phyloP scores from a whole-genome alignment of 2,329 filamentous ascomycete genomes.

The Trichoderma lentiforme region DNA sequence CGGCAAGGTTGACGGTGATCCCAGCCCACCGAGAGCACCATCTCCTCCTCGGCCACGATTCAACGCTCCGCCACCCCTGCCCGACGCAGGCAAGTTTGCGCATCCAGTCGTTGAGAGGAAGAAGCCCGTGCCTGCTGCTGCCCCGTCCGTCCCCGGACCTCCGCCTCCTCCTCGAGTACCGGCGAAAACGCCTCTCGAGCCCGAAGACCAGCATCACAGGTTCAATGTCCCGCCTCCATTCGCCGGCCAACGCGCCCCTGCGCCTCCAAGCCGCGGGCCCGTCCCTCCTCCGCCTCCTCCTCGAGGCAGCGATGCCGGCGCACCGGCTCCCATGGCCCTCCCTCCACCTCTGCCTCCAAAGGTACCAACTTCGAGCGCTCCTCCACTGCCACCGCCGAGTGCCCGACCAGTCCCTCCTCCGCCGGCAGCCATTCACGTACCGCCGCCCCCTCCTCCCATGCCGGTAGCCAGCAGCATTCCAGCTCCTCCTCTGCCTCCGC shows the following conservation, averaged over 20 bases:
- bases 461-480: slow-evolving; percentile 42
- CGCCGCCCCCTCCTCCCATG: slow-evolving; percentile 23
- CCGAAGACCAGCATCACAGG: slow-evolving; percentile 51
- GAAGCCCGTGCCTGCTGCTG: slow-evolving; percentile 20
- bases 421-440: slow-evolving; percentile 40
- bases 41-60: slow-evolving; percentile 62
- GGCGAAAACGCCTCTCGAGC: slow-evolving; percentile 67
- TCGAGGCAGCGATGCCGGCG: slow-evolving; percentile 32
- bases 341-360: slow-evolving; percentile 49
- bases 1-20: slow-evolving; percentile 58
- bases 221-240: slow-evolving; percentile 82
- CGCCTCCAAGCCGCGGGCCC: slow-evolving; percentile 66
- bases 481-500: slow-evolving; percentile 41
- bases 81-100: slow-evolving; percentile 86
- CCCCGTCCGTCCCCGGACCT: slow-evolving; percentile 29
- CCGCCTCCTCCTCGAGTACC: slow-evolving; percentile 44
- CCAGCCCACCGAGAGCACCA: slow-evolving; percentile 66
- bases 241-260: slow-evolving; percentile 61
- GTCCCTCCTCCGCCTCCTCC: slow-evolving; percentile 69
- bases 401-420: slow-evolving; percentile 53
- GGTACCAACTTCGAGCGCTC: slow-evolving; percentile 42
- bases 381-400: slow-evolving; percentile 50
- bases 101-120: slow-evolving; percentile 40
- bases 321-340: slow-evolving; percentile 24
- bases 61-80: slow-evolving; percentile 79